phyloP scores from a whole-genome alignment of 768 basidiomycete genomes.

The Lactarius quietus region DNA sequence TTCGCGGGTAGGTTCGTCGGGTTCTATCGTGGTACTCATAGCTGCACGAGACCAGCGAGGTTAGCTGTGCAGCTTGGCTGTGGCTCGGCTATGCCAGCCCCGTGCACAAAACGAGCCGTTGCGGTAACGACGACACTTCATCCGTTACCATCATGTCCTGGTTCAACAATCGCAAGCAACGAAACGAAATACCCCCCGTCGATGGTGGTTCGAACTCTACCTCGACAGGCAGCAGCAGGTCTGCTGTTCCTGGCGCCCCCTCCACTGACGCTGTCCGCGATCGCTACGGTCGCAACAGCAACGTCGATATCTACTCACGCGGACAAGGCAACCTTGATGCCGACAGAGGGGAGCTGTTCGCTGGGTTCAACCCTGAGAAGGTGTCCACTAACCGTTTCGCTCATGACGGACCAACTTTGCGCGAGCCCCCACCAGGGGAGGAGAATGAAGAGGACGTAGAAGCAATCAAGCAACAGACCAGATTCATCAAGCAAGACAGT shows the following conservation, averaged over 20 bases:
- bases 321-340: slow-evolving; percentile 55
- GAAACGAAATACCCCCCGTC: slow-evolving; percentile 66
- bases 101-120: no score
- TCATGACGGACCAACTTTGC: slow-evolving; percentile 48
- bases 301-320: slow-evolving; percentile 62
- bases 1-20: slow-evolving; percentile 57
- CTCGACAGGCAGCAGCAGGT: slow-evolving; percentile 45
- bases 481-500: slow-evolving; percentile 87
- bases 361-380: slow-evolving; percentile 65
- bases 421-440: slow-evolving; percentile 55
- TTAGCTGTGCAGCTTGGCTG: no score
- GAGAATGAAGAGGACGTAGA: slow-evolving; percentile 88
- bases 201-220: slow-evolving; percentile 41
- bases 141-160: slow-evolving; percentile 50
- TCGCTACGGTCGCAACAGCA: slow-evolving; percentile 49
- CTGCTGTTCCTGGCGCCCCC: slow-evolving; percentile 23
- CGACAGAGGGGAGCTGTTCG: slow-evolving; percentile 71
- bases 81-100: no score
- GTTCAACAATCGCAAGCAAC: slow-evolving; percentile 61
- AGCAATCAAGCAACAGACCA: slow-evolving; percentile 90
- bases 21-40: slow-evolving; percentile 68
- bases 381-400: slow-evolving; percentile 56
- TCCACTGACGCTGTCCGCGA: slow-evolving; percentile 31
- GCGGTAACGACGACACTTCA: slow-evolving; percentile 19
- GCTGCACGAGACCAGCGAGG: no score